Percentiles rank a stretch among this genome's conserved stretches.
Conservation (phyloP, 2,329 filamentous ascomycete genomes). For the Pseudogymnoascus sp. region DNA sequence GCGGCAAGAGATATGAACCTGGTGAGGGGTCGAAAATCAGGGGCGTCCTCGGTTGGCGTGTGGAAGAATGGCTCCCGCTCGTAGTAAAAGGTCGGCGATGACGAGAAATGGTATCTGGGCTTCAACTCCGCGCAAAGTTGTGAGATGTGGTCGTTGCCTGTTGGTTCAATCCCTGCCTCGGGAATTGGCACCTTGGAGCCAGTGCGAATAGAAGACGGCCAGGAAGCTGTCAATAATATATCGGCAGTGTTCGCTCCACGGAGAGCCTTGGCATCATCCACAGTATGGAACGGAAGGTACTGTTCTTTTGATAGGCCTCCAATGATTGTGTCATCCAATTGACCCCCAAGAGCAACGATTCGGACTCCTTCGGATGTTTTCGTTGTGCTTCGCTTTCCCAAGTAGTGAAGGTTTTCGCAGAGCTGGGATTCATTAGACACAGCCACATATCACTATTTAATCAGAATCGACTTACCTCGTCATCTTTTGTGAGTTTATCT, state of each 20-base stretch:
- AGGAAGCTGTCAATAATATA: conserved; percentile 79
- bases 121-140: conserved; percentile 74
- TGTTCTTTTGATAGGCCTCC: conserved; percentile 63
- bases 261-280: conserved; percentile 68
- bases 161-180: conserved; percentile 44
- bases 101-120: conserved; percentile 85
- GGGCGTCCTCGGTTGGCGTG: conserved; percentile 43
- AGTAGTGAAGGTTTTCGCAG: conserved; percentile 83
- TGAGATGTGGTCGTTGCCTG: conserved; percentile 61
- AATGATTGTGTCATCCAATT: conserved; percentile 54
- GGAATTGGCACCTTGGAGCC: conserved; percentile 60
- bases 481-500: conserved; percentile 66
- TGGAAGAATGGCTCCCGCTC: conserved; percentile 93
- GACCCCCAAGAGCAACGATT: conserved; percentile 80
- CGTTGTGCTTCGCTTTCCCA: conserved; percentile 79
- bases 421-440: conserved; percentile 40
- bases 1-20: conserved; percentile 86
- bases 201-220: conserved; percentile 68
- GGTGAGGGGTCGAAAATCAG: conserved; percentile 59
- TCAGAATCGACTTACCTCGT: conserved; percentile 41
- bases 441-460: not conserved
- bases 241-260: conserved; percentile 73
- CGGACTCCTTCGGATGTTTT: conserved; percentile 86
- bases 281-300: conserved; percentile 70
- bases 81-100: conserved; percentile 59